These are phyloP conservation scores for Fusarium acutatum DNA, from an alignment of 2,329 filamentous ascomycete species.

Conservation along the genomic window DNA sequence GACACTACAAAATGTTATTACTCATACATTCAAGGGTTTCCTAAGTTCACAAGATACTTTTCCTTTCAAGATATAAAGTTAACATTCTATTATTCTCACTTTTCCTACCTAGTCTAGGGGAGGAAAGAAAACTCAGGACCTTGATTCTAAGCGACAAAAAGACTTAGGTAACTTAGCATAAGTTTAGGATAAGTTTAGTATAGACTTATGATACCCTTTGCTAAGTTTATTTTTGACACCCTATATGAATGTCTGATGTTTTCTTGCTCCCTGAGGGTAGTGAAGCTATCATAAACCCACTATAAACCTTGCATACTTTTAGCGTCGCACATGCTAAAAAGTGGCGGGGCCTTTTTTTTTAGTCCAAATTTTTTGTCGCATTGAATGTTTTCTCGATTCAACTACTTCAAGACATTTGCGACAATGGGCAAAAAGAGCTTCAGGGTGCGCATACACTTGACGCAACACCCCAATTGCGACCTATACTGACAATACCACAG, in stretches of 20 bases:
- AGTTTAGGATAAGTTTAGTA: background rate
- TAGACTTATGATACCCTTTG: background rate
- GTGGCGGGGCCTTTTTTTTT: constrained; percentile 35
- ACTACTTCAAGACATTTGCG: constrained; percentile 37
- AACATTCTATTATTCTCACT: background rate
- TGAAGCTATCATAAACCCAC: background rate
- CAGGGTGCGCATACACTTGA: constrained; percentile 40
- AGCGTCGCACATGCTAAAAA: constrained; percentile 35
- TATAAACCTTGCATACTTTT: constrained; percentile 23
- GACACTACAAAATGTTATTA: background rate
- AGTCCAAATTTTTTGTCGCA: constrained; percentile 41
- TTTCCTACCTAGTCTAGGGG: background rate
- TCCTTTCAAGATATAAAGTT: background rate
- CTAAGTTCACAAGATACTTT: background rate
- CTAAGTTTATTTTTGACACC: background rate
- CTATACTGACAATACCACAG: constrained; percentile 38
- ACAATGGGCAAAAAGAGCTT: constrained; percentile 51
- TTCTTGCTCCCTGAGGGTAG: background rate
- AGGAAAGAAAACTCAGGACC: background rate
- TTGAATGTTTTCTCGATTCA: constrained; percentile 13
- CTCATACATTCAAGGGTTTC: background rate
- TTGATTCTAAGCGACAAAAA: background rate
- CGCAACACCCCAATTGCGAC: constrained; percentile 13
- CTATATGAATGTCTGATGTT: background rate
- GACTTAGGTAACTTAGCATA: background rate